phyloP scores from a whole-genome alignment of 2,329 filamentous ascomycete species.

The Colletotrichum tabaci region DNA sequence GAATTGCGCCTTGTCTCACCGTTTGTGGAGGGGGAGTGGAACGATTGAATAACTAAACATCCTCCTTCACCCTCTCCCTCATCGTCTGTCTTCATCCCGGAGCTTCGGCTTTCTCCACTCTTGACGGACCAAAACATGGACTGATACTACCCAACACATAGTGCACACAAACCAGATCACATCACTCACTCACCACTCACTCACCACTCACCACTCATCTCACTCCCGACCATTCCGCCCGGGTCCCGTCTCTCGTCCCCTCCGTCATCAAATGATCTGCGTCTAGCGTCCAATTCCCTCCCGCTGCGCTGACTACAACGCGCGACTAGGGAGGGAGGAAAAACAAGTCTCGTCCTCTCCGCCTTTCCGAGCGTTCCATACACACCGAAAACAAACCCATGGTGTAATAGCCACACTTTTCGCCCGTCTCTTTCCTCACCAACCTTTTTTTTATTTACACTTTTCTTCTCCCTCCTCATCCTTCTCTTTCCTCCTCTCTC shows the following conservation, averaged over 20 bases:
- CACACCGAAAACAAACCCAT: neutral
- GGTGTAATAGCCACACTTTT: conserved; percentile 13
- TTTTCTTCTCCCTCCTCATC: neutral
- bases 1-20: too few species aligned
- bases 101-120: conserved; percentile 39
- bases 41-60: too few species aligned
- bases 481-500: neutral
- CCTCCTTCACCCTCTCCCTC: neutral
- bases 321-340: neutral
- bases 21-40: too few species aligned
- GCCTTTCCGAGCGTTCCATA: conserved; percentile 35
- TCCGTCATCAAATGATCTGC: conserved; percentile 20
- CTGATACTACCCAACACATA: too few species aligned
- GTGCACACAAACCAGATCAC: too few species aligned
- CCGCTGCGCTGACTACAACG: conserved; percentile 22
- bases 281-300: conserved; percentile 5
- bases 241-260: conserved; percentile 4
- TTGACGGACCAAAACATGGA: neutral
- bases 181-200: too few species aligned
- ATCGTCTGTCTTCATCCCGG: conserved; percentile 5
- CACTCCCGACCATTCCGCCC: conserved; percentile 34
- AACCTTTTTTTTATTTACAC: neutral
- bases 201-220: too few species aligned
- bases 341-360: conserved; percentile 5
- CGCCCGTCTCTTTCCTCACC: neutral